Evolutionary conservation across 2,329 filamentous ascomycete species (phyloP), one percentile per base, ranked within the genome.

Genomic region (Pseudogymnoascus verrucosus): DNA sequence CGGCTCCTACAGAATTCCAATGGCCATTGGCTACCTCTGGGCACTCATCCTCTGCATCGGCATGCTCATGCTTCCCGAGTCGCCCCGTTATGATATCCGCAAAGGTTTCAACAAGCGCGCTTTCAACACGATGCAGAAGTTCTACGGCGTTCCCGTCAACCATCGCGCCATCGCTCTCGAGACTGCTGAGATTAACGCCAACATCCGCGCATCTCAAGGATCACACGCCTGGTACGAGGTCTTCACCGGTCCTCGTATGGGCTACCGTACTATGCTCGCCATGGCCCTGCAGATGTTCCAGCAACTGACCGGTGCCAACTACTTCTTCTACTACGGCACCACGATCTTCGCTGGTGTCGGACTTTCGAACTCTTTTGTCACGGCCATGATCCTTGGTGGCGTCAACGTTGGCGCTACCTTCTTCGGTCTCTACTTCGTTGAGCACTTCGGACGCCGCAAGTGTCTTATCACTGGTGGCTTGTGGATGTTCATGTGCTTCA

Each of bases 401-500:
- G 85, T 90, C 67, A 91, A 91, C 69, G 86, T 90, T 10, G 80
- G 77, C 66, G 84, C 82, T 72, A 89, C 88, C 14, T 84, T 90
- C 67, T 80, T 81, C 37, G 87, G 87, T 31, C 78, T 91, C 4
- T 90, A 84, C 67, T 79, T 90, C 21, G 86, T 90, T 0, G 86
- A 90, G 70, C 82, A 81, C 66, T 87, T 81, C 64, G 88, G 88
- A 36, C 84, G 89, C n/a, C 84, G 89, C 54, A 82, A 82, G 73
- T 87, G 86, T 2, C 78, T 91, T 1, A 82, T 90, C 67, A 71
- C 83, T 12, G 89, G 87, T 44, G 86, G 83, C 2, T 68, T 88
- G 12, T 90, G 88, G 86, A 76, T 91, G 65, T 89, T 89, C 71
- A 86, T 84, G 31, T 78, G 79, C 72, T 87, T 89, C 77, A 73